phyloP scores from a whole-genome alignment of 768 basidiomycete species.

The Termitomyces sp. region DNA sequence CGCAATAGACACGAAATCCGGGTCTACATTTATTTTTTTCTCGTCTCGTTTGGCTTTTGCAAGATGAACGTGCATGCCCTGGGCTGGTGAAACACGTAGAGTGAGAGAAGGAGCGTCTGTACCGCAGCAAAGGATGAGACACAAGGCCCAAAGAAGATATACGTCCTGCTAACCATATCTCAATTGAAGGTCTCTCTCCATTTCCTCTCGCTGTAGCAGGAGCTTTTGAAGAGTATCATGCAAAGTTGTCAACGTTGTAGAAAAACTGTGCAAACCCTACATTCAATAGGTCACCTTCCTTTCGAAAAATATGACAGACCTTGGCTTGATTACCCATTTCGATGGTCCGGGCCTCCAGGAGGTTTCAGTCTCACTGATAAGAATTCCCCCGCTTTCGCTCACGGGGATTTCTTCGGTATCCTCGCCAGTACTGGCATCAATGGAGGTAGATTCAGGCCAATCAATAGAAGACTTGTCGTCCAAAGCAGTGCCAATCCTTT shows the following conservation, averaged over 20 bases:
- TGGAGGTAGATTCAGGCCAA: neutral
- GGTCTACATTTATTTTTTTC: slow-evolving; percentile 38
- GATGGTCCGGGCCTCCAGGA: slow-evolving; percentile 27
- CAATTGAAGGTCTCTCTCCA: slow-evolving; percentile 53
- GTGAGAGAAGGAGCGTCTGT: slow-evolving; percentile 71
- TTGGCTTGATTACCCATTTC: slow-evolving; percentile 64
- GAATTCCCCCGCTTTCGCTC: slow-evolving; percentile 1
- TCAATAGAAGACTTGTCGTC: slow-evolving; percentile 19
- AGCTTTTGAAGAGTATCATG: slow-evolving; percentile 47
- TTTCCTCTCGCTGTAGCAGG: slow-evolving; percentile 38
- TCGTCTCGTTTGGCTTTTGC: slow-evolving; percentile 62
- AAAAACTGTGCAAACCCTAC: slow-evolving; percentile 47
- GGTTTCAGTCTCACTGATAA: neutral
- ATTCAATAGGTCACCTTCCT: neutral
- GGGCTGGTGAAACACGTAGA: slow-evolving; percentile 61
- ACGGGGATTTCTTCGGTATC: neutral
- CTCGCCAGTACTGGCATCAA: neutral
- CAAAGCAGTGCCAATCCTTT: slow-evolving; percentile 40
- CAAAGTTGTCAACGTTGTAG: slow-evolving; percentile 44
- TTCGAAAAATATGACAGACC: slow-evolving; percentile 40
- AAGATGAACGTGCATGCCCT: slow-evolving; percentile 77
- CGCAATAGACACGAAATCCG: slow-evolving; percentile 54
- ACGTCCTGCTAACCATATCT: slow-evolving; percentile 46
- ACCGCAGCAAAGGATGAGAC: neutral
- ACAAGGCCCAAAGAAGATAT: neutral